Conservation (phyloP, 2,329 filamentous ascomycete genomes). For the Fusarium armeniacum region DNA sequence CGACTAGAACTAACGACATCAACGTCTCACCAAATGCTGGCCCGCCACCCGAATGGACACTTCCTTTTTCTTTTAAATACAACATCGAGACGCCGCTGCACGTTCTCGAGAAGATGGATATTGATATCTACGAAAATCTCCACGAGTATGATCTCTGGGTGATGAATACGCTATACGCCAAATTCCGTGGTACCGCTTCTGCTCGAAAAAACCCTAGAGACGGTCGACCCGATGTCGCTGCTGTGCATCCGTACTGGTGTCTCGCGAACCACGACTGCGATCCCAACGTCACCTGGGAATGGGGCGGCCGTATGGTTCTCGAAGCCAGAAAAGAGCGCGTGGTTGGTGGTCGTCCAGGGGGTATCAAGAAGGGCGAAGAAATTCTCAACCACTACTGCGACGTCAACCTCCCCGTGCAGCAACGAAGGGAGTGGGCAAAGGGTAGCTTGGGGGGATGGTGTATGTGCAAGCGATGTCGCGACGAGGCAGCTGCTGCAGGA, state of each 20-base stretch:
- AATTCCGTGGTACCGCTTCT: slow-evolving; percentile 93
- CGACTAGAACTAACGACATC: slow-evolving; percentile 66
- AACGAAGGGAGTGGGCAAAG: slow-evolving; percentile 88
- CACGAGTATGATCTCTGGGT: slow-evolving; percentile 81
- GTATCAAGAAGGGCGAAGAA: slow-evolving; percentile 84
- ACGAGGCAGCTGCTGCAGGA: slow-evolving; percentile 68
- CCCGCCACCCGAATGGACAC: slow-evolving; percentile 73
- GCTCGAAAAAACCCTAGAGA: slow-evolving; percentile 82
- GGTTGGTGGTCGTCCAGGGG: slow-evolving; percentile 64
- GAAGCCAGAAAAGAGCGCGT: slow-evolving; percentile 72
- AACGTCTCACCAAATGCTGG: slow-evolving; percentile 66
- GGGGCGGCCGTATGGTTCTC: slow-evolving; percentile 83
- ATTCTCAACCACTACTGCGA: slow-evolving; percentile 97
- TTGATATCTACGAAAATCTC: slow-evolving; percentile 77
- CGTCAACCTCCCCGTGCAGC: slow-evolving; percentile 79
- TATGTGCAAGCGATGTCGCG: slow-evolving; percentile 84
- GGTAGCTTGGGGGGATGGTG: slow-evolving; percentile 92
- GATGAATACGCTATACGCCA: slow-evolving; percentile 91
- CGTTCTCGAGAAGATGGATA: slow-evolving; percentile 85
- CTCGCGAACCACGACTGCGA: slow-evolving; percentile 96
- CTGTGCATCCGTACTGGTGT: slow-evolving; percentile 96
- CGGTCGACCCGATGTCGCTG: slow-evolving; percentile 89
- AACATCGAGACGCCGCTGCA: slow-evolving; percentile 82
- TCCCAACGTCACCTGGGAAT: slow-evolving; percentile 95
- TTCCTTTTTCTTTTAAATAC: slow-evolving; percentile 83